Base-by-base conservation (phyloP, 257 asterid genomes). In the Thymus quinquecostatus region DNA sequence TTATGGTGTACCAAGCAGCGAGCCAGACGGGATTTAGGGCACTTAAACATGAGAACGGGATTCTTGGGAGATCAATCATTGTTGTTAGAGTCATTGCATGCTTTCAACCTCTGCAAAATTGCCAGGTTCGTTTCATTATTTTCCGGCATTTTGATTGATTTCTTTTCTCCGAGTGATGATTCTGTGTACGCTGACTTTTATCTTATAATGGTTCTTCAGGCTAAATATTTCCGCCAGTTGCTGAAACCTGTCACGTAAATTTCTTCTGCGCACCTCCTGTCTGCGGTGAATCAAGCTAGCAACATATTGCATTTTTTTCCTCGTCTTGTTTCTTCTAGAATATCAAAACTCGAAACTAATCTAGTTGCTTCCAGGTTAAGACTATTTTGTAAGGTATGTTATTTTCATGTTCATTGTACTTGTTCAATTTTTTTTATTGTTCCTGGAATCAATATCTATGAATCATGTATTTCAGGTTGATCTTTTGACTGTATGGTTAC, bases 1-100 rank as follows among this genome's bases (percentile, higher is more conserved):
- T 89, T 85, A 91, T 91, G 97, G 96, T 89, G 95, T 87, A 95
- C 88, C 96, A 87, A 87, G 89, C 92, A 64, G 92, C 95, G 4
- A 81, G 92, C 71, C 96, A 84, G 77, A 85, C 92, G 71, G 78
- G 82, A 79, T 91, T 91, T 51, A 80, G 83, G 85, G 85, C 90
- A 68, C 86, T 77, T 66, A 89, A 91, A 85, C 92, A 91, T 70
- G 97, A 91, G 81, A 80, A 76, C 74, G 97, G 97, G 68, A 82
- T 88, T 81, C 72, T 88, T 41, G 95, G 91, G 62, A 83, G 82
- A 85, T 67, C 91, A 67, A 86, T 96, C 66, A 86, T 91, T 69
- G 71, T 89, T 68, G 89, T 89, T 79, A 91, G 89, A 80, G 83
- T 89, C 54, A 87, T 89, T 80, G 92, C 91, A 75, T 91, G 97